Evolutionary conservation across 176 grass and related monocot genomes (phyloP), one percentile per base, ranked within the genome.

Genomic region (Metroxylon sagu): DNA sequence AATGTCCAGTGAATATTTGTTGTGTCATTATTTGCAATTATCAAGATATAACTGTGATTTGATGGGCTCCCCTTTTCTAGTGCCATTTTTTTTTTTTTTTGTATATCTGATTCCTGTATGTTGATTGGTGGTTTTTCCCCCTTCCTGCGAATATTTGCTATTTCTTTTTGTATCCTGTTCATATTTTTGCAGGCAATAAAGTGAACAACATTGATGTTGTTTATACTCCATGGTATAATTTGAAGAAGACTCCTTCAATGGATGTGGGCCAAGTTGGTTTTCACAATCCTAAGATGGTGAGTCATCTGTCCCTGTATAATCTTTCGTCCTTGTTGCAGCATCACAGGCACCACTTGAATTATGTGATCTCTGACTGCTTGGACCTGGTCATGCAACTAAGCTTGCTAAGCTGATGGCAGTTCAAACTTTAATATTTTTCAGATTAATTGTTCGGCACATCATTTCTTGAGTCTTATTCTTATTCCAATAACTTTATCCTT

Each of bases 221-320:
- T 83, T 98, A 98, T 77, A 98, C 93, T 48, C 88, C 93, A 23
- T 98, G 93, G 93, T 88, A 80, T 75, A 98, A 98, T 83, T 70
- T 98, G 76, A 98, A 98, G 88, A 98, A 98, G 81, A 83, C 93
- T 29, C 93, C 88, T 76, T 92, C 93, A 49, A 98, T 98, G 93
- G 93, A 92, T 76, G 93, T 98, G 67, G 93, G 93, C 75, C 93
- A 98, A 98, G 93, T 98, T 64, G 79, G 93, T 74, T 98, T 98
- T 81, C 82, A 92, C 76, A 98, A 92, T 78, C 14, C 93, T 61
- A 98, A 92, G 59, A 70, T 92, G 93, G 93, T 98, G 72, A 55
- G 57, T 43, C 35, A 43, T 43, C 8, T 14, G 7, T 39, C 35
- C 12, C 8, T 43, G 57, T 1, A 10, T 60, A 14, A 30, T 39